Evolutionary conservation across 1,284 basidiomycete species (phyloP), one percentile per base, ranked within the genome.

Genomic region (Microbotryum saponariae): DNA sequence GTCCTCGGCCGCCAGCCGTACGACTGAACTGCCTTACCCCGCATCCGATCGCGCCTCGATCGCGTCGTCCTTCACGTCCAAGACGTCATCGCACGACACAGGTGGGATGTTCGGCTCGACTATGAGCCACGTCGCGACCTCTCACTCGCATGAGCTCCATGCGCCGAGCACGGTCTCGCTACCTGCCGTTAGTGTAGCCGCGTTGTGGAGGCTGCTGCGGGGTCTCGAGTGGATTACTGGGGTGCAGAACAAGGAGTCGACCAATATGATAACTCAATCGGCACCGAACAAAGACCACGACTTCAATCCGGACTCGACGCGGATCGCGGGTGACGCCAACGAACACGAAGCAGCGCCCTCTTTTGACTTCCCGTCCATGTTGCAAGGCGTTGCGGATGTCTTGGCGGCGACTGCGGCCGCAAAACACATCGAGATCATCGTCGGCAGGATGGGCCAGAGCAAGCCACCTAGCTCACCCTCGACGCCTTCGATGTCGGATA

Each of bases 361-460:
- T 42, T 80, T 80, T 56, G 87, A 89, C 73, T 81, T 88, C 27
- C 85, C 83, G 6, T 85, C 88, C 70, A 77, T 86, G 72, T 70
- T 88, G 60, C 87, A 89, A 74, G 82, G 80, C 66, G 84, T 86
- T 3, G 89, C 90, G 12, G 92, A 96, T 76, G 83, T 86, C 20
- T 76, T 96, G 58, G 86, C 89, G 68, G 89, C 90, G 7, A 79
- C 85, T 33, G 88, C 89, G n/a, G 86, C 89, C 2, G 83, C 89
- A 68, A 81, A 80, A 53, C 87, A 86, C 14, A 86, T 93, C 50
- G 91, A 96, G 73, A 78, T 96, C 62, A 89, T 93, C 9, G 78
- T 94, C 87, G 85, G 47, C 90, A 93, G 74, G 83, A 87, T 23
- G 64, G 67, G 20, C 45, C 47, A 8, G 64, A 42, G 16, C 37